Base-by-base conservation (phyloP, 2,329 filamentous ascomycete species). In the Zasmidium cellare region DNA sequence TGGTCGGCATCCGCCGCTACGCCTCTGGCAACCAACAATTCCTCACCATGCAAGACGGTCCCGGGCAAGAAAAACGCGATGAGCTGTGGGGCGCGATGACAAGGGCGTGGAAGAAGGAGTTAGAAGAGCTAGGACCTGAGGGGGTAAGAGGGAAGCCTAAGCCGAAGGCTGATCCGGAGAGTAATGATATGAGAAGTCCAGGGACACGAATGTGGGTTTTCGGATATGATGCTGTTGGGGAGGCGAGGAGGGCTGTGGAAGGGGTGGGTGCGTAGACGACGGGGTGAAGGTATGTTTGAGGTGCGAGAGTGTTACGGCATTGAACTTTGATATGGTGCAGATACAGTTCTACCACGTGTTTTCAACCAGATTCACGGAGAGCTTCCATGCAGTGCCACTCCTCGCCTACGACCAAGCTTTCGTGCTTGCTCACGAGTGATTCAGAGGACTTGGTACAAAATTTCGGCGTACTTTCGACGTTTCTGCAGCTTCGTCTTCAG, bases 81-180 rank as follows among this genome's bases (percentile, higher is more conserved):
- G 19, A 28, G 9, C 23, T 31, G 22, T 56, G 54, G 54, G 44
- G n/a, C 22, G 54, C 20, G 3, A 56, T 56, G 55, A 58, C 58
- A n/a, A 25, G 35, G 16, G 51, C 41, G n/a, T 61, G 58, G 58
- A 58, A 58, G 45, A 46, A 53, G 23, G 55, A 46, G 35, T n/a
- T 51, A 23, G 51, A 41, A 23, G 46, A 58, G 22, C 22, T 50
- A 18, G 57, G 57, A 2, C 41, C 52, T 20, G 58, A 58, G n/a
- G 52, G 44, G 6, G 28, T 55, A 18, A 46, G 28, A 25, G 35
- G 19, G 28, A 49, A 35, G 35, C n/a, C 47, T 24, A 53, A 49
- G 51, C 22, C 25, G n/a, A 41, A 46, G 24, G 51, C 19, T 19
- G 53, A 59, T 46, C 35, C 35, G 41, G 45, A 46, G 41, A 44